Evolutionary conservation across 495 filamentous ascomycete genomes (phyloP).

Genomic region (Entonaema liquescens): DNA sequence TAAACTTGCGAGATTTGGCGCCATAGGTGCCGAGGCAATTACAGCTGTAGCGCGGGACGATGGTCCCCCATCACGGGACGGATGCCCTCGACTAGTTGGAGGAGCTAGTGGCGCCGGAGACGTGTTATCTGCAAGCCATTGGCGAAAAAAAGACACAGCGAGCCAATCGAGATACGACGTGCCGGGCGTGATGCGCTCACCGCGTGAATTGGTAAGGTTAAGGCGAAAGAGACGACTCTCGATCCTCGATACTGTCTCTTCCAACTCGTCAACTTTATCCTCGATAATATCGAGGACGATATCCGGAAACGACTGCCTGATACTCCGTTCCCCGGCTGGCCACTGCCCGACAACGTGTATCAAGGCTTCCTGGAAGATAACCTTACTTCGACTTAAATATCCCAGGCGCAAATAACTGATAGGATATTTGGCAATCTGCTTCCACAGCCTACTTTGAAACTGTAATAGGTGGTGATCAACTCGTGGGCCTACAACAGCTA

Average conservation of each 20-base stretch:
- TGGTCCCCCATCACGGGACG: constrained; percentile 34
- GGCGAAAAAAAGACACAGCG: constrained; percentile 81
- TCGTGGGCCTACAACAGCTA: constrained; percentile 85
- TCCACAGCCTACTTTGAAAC: constrained; percentile 88
- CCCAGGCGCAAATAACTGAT: constrained; percentile 89
- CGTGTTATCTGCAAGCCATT: constrained; percentile 90
- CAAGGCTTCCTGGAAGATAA: constrained; percentile 88
- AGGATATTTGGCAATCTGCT: constrained; percentile 94
- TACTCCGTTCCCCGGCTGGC: constrained; percentile 79
- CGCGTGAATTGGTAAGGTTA: constrained; percentile 77
- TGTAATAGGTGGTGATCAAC: constrained; percentile 92
- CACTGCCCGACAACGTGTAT: constrained; percentile 93
- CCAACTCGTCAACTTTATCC: constrained; percentile 87
- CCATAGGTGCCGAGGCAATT: constrained; percentile 22
- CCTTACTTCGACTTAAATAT: constrained; percentile 81
- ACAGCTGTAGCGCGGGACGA: constrained; percentile 28
- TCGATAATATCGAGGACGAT: constrained; percentile 86
- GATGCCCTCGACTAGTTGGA: constrained; percentile 42
- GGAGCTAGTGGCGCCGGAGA: constrained; percentile 68
- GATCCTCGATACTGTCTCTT: constrained; percentile 70
- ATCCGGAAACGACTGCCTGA: constrained; percentile 74
- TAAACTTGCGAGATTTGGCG: constrained; percentile 57
- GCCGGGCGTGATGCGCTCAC: constrained; percentile 79
- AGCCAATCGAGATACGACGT: constrained; percentile 89
- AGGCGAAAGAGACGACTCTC: constrained; percentile 84